phyloP scores from a whole-genome alignment of 2,329 filamentous ascomycete species.

The Colletotrichum musae region DNA sequence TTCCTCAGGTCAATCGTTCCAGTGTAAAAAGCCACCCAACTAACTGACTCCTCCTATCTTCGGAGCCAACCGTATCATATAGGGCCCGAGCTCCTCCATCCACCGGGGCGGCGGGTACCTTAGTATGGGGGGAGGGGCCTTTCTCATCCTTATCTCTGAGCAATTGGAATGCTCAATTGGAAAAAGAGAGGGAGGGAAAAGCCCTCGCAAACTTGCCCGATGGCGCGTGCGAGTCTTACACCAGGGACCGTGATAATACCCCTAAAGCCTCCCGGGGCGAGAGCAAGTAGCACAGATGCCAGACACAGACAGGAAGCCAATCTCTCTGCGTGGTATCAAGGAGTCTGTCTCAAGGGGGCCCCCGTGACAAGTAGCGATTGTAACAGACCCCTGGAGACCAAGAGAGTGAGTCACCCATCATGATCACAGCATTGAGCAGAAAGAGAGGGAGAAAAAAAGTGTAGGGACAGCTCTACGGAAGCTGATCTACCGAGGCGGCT shows the following conservation, averaged over 20 bases:
- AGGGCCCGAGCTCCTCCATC: slow-evolving; percentile 29
- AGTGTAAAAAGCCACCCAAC: background rate
- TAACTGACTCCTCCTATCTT: slow-evolving; percentile 12
- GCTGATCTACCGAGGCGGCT: background rate
- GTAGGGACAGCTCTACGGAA: background rate
- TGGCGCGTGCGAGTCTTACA: too few species aligned
- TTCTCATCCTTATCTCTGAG: slow-evolving; percentile 35
- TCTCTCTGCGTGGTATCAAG: background rate
- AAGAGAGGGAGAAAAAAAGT: background rate
- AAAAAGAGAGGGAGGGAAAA: too few species aligned
- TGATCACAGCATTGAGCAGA: background rate
- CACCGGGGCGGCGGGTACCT: background rate
- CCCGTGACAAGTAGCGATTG: background rate
- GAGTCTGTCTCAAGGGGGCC: background rate
- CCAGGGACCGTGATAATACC: too few species aligned
- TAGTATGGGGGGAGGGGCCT: too few species aligned
- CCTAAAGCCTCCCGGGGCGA: too few species aligned
- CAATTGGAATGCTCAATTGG: slow-evolving; percentile 39
- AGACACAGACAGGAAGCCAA: too few species aligned
- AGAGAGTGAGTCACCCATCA: slow-evolving; percentile 2
- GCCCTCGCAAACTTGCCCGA: too few species aligned
- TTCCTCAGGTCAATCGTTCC: background rate
- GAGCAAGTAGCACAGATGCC: too few species aligned
- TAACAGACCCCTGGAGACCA: slow-evolving; percentile 5
- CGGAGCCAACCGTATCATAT: slow-evolving; percentile 11